Evolutionary conservation across 2,329 filamentous ascomycete species (phyloP).

Genomic region (Colletotrichum karsti): DNA sequence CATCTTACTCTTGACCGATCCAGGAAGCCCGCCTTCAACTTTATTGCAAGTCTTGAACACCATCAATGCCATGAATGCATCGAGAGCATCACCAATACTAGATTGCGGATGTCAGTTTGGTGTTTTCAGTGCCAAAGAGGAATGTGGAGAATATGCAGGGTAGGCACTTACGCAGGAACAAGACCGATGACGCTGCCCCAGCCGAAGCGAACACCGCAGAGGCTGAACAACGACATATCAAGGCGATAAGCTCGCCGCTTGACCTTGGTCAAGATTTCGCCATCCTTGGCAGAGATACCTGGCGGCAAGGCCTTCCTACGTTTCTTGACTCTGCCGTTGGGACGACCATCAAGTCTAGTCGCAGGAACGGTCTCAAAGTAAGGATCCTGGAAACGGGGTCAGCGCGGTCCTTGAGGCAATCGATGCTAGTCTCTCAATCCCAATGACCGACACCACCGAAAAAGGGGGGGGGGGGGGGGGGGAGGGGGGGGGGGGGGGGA

Average conservation of each 20-base stretch:
- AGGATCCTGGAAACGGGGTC: constrained; percentile 72
- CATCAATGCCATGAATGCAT: constrained; percentile 77
- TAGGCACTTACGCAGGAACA: constrained; percentile 75
- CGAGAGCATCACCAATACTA: constrained; percentile 79
- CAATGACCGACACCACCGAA: too few species aligned
- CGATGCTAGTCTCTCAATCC: too few species aligned
- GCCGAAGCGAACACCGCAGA: constrained; percentile 84
- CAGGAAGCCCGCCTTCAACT: constrained; percentile 80
- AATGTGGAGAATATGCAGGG: not conserved
- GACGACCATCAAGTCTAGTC: constrained; percentile 71
- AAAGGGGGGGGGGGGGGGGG: too few species aligned
- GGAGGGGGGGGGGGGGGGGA: too few species aligned
- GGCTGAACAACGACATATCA: constrained; percentile 84
- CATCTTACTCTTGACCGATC: constrained; percentile 73
- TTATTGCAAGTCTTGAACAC: constrained; percentile 77
- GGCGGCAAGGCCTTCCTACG: constrained; percentile 84
- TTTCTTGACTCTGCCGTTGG: constrained; percentile 79
- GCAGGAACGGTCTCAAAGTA: constrained; percentile 87
- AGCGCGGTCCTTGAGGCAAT: not conserved
- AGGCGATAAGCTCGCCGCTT: constrained; percentile 86
- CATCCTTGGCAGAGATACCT: constrained; percentile 85
- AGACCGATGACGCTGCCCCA: constrained; percentile 89
- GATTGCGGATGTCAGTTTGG: not conserved
- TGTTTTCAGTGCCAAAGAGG: not conserved
- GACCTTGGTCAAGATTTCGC: constrained; percentile 82